phyloP scores from a whole-genome alignment of 805 yeast genomes.

The Priceomyces melissophilus region DNA sequence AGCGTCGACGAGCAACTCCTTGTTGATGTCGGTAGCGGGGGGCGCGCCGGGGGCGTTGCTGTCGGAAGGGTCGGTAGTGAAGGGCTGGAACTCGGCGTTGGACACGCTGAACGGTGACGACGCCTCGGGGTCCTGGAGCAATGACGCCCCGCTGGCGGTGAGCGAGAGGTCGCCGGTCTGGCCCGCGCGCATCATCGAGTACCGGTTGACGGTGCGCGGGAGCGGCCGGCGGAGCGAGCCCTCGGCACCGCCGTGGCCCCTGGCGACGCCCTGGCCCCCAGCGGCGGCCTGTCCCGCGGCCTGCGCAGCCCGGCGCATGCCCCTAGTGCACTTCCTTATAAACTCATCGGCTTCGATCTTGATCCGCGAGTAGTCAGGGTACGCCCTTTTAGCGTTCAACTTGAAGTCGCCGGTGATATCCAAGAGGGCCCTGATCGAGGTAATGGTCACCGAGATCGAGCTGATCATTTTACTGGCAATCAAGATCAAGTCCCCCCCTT shows the following conservation, averaged over 20 bases:
- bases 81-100: conserved; percentile 35
- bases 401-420: conserved; percentile 65
- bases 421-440: conserved; percentile 49
- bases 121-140: conserved; percentile 33
- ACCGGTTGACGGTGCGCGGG: conserved; percentile 30
- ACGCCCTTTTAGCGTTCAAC: conserved; percentile 55
- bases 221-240: not conserved
- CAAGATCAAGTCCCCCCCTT: conserved; percentile 63
- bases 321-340: conserved; percentile 57
- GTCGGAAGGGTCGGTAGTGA: conserved; percentile 16
- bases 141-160: conserved; percentile 46
- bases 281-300: too few relatives aligned
- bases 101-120: conserved; percentile 30
- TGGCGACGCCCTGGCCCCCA: too few relatives aligned
- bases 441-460: conserved; percentile 47
- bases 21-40: conserved; percentile 18
- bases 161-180: conserved; percentile 46
- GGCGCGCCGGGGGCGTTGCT: conserved; percentile 6
- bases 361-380: conserved; percentile 61
- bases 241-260: too few relatives aligned
- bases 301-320: conserved; percentile 25
- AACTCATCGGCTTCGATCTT: conserved; percentile 59
- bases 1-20: conserved; percentile 51
- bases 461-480: conserved; percentile 60
- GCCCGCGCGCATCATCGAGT: conserved; percentile 50